Percentiles rank a stretch among this genome's conserved stretches.
These are phyloP conservation scores for Glycine latifolia DNA, from an alignment of 306 rosid species.

Conservation along the genomic window DNA sequence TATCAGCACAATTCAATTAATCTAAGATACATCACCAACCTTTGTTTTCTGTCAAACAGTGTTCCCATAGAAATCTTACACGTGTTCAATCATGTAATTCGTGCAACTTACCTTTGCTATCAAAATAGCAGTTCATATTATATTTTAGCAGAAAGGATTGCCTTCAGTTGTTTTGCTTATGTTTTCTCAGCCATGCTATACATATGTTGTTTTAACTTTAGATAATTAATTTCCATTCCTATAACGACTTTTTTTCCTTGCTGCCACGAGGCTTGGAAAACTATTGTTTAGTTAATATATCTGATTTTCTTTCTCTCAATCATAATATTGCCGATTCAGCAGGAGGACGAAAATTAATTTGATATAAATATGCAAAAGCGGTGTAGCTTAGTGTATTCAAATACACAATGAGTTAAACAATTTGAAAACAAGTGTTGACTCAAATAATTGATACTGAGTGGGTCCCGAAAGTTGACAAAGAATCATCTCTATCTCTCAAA, in stretches of 20 bases:
- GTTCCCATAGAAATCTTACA: not conserved
- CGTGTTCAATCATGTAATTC: not conserved
- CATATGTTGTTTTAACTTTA: too few species aligned
- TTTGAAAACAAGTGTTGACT: conserved; percentile 12
- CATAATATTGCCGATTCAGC: conserved; percentile 1
- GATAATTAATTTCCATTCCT: not conserved
- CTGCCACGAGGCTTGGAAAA: not conserved
- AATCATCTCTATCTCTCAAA: conserved; percentile 35
- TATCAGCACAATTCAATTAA: not conserved
- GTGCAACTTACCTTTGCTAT: not conserved
- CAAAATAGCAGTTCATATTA: not conserved
- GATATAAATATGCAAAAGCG: not conserved
- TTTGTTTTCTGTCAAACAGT: not conserved
- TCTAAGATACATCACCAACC: not conserved
- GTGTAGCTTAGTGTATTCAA: conserved; percentile 14
- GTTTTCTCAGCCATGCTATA: not conserved
- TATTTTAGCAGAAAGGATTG: not conserved
- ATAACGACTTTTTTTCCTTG: not conserved
- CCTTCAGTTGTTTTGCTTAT: not conserved
- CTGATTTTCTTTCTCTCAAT: conserved; percentile 11
- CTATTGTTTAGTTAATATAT: not conserved
- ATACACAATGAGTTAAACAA: not conserved
- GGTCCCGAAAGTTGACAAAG: conserved; percentile 49
- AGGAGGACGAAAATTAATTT: conserved; percentile 11
- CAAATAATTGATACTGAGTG: conserved; percentile 44